phyloP scores from a whole-genome alignment of 2,329 filamentous ascomycete species.

The Xylariomycetidae sp. region DNA sequence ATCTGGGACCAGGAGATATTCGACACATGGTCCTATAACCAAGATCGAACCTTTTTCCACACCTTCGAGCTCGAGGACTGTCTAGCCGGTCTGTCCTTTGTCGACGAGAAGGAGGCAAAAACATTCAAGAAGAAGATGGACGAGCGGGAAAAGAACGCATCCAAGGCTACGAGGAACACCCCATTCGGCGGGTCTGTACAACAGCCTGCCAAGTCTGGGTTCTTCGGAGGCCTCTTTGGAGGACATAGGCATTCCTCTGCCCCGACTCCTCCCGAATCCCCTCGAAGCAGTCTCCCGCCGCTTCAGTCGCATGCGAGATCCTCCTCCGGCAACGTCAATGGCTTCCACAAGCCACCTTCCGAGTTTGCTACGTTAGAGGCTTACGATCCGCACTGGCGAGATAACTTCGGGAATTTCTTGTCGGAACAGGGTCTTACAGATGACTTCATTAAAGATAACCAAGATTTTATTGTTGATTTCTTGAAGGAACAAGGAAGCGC shows the following conservation, averaged over 20 bases:
- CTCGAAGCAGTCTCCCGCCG: constrained; percentile 35
- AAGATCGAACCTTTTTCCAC: constrained; percentile 96
- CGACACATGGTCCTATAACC: constrained; percentile 90
- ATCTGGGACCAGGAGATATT: constrained; percentile 99
- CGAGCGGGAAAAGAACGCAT: constrained; percentile 91
- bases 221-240: constrained; percentile 59
- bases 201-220: constrained; percentile 38
- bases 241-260: constrained; percentile 57
- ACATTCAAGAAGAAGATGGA: constrained; percentile 97
- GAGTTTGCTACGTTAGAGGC: constrained; percentile 59
- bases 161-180: constrained; percentile 76
- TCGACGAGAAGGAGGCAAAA: constrained; percentile 95
- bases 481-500: constrained; percentile 51
- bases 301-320: constrained; percentile 29
- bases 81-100: constrained; percentile 83
- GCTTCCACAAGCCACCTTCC: constrained; percentile 36
- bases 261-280: constrained; percentile 53
- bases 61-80: constrained; percentile 95
- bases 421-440: constrained; percentile 59
- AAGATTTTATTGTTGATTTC: constrained; percentile 64
- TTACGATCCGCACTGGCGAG: constrained; percentile 61
- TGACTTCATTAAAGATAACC: constrained; percentile 63
- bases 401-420: constrained; percentile 61
- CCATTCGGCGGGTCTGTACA: constrained; percentile 60
- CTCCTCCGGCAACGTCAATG: constrained; percentile 44